phyloP scores from a whole-genome alignment of 805 yeast species.

The Candida anglica region DNA sequence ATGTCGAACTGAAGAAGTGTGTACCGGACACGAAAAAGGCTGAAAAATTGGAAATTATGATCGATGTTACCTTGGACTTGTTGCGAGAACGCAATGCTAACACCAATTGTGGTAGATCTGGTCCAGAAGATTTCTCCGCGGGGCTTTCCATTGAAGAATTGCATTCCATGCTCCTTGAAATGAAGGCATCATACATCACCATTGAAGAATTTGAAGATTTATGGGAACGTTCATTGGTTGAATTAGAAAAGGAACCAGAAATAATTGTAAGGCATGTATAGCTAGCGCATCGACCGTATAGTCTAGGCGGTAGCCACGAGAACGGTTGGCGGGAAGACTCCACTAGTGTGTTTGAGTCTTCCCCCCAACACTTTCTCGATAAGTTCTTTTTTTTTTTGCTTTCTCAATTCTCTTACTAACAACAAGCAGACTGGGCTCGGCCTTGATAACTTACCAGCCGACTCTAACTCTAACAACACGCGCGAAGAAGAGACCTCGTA shows the following conservation, averaged over 20 bases:
- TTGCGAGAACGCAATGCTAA: slow-evolving; percentile 68
- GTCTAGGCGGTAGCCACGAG: too few relatives aligned
- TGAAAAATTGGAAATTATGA: slow-evolving; percentile 61
- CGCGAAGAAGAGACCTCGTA: slow-evolving; percentile 36
- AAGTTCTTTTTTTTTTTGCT: background rate
- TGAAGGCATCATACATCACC: slow-evolving; percentile 45
- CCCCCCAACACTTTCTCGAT: too few relatives aligned
- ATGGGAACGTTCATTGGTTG: slow-evolving; percentile 63
- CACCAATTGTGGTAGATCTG: slow-evolving; percentile 52
- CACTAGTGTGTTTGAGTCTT: too few relatives aligned
- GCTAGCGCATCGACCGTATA: too few relatives aligned
- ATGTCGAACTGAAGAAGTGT: slow-evolving; percentile 43
- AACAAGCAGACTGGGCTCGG: slow-evolving; percentile 22
- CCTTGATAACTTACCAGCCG: slow-evolving; percentile 14
- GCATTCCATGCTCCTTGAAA: slow-evolving; percentile 45
- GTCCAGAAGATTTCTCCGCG: slow-evolving; percentile 38
- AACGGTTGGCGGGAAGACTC: too few relatives aligned
- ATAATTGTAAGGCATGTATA: slow-evolving; percentile 75
- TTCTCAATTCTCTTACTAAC: slow-evolving; percentile 8
- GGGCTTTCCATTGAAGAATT: slow-evolving; percentile 50
- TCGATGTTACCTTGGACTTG: slow-evolving; percentile 60
- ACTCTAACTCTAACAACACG: slow-evolving; percentile 34
- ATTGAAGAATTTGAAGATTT: slow-evolving; percentile 69
- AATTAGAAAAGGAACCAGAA: slow-evolving; percentile 63
- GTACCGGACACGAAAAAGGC: slow-evolving; percentile 70